Evolutionary conservation across 1,284 basidiomycete species (phyloP).

Genomic region (Puccinia novopanici): DNA sequence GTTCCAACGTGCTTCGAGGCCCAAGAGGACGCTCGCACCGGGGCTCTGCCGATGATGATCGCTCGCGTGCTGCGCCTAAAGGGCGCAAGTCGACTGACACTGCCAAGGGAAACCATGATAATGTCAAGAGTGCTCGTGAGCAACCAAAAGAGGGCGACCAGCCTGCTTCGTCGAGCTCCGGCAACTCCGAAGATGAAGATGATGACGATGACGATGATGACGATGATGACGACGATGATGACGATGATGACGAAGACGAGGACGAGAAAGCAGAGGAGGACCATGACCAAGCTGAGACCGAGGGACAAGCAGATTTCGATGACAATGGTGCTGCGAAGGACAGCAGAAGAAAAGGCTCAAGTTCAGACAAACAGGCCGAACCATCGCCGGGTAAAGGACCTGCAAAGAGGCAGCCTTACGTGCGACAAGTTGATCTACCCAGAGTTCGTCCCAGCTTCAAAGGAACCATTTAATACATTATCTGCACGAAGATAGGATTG

Average conservation of each 20-base stretch:
- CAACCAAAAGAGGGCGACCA: neutral
- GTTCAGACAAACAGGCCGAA: neutral
- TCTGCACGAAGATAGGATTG: neutral
- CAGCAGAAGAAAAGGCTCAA: neutral
- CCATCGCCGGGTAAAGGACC: neutral
- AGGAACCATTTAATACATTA: neutral
- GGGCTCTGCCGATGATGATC: constrained; percentile 19
- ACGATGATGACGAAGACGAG: neutral
- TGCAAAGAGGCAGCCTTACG: constrained; percentile 38
- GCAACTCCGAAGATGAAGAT: constrained; percentile 15
- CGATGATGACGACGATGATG: neutral
- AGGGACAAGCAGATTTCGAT: constrained; percentile 7
- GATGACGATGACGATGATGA: constrained; percentile 13
- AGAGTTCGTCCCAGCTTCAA: constrained; percentile 22
- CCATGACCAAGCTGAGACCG: neutral
- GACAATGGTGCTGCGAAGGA: constrained; percentile 8
- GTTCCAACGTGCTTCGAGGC: constrained; percentile 10
- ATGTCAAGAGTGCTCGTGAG: neutral
- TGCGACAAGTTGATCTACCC: constrained; percentile 43
- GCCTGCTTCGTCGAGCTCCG: neutral
- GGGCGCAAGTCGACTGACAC: neutral
- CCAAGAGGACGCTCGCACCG: constrained; percentile 11
- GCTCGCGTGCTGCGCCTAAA: neutral
- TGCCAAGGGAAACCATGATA: neutral
- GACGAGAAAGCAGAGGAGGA: constrained; percentile 3